These are phyloP conservation scores for Aspergillus fumigatus DNA, from an alignment of 2,329 filamentous ascomycete species.

Conservation along the genomic window DNA sequence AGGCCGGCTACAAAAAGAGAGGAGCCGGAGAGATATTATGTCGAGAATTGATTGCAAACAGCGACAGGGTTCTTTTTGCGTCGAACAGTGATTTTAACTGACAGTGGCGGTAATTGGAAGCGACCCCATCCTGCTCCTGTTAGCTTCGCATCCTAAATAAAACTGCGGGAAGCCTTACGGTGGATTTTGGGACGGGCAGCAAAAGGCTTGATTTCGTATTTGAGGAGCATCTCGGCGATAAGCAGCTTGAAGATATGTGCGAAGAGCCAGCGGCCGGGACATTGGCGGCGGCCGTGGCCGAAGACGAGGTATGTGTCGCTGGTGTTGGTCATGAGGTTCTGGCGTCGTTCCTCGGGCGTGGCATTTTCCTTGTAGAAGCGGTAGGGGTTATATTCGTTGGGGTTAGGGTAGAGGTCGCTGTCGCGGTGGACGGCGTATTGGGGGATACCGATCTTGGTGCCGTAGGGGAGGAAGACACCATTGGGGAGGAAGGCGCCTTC, in stretches of 20 bases:
- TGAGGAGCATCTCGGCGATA: slow-evolving; percentile 11
- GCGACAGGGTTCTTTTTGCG: slow-evolving; percentile 2
- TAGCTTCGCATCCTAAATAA: not conserved
- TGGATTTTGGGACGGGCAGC: slow-evolving; percentile 8
- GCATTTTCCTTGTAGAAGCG: slow-evolving; percentile 6
- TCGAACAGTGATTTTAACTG: slow-evolving; percentile 8
- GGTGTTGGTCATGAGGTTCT: slow-evolving; percentile 7
- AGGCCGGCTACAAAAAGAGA: not conserved
- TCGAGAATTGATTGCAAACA: not conserved
- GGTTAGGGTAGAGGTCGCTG: slow-evolving; percentile 7
- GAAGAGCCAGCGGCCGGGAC: slow-evolving; percentile 12
- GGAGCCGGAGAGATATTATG: not conserved
- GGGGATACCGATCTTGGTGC: slow-evolving; percentile 11
- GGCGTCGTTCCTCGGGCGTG: slow-evolving; percentile 1
- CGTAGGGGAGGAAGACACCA: slow-evolving; percentile 8
- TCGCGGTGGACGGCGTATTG: slow-evolving; percentile 14
- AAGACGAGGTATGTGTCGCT: slow-evolving; percentile 12
- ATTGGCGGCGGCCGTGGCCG: slow-evolving; percentile 12
- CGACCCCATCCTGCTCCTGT: slow-evolving; percentile 8
- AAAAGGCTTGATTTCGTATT: slow-evolving; percentile 11
- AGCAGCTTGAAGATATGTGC: slow-evolving; percentile 9
- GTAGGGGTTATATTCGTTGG: slow-evolving; percentile 9
- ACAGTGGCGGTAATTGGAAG: slow-evolving; percentile 11
- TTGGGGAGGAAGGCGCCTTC: slow-evolving; percentile 6
- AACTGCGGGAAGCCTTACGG: not conserved